Evolutionary conservation across 2,329 filamentous ascomycete species (phyloP).

Genomic region (Colletotrichum phormii): DNA sequence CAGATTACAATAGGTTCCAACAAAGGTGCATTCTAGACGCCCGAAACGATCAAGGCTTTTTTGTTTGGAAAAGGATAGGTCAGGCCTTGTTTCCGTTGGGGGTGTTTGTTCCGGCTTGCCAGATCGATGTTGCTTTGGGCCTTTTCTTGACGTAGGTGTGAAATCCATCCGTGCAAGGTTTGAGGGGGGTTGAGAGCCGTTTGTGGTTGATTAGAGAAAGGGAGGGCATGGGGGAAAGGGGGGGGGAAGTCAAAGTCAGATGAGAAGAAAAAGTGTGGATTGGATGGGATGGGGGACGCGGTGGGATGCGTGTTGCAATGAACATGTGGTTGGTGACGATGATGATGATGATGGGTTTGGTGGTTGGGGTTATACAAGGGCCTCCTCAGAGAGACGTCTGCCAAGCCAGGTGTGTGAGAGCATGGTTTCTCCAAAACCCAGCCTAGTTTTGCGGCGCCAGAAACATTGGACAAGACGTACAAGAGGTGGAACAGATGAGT

Average conservation of each 20-base stretch:
- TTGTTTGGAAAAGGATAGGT: too few relatives aligned
- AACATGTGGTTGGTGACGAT: slow-evolving; percentile 5
- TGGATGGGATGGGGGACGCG: background rate
- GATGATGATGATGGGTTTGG: too few relatives aligned
- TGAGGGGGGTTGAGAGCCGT: background rate
- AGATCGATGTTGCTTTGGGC: background rate
- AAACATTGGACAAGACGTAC: background rate
- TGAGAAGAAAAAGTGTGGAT: background rate
- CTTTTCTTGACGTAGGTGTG: too few relatives aligned
- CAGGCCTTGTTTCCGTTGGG: too few relatives aligned
- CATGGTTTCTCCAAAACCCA: background rate
- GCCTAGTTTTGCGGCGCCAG: background rate
- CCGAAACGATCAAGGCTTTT: too few relatives aligned
- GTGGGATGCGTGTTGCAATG: background rate
- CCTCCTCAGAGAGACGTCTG: background rate
- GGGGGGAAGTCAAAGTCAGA: background rate
- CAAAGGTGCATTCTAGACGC: too few relatives aligned
- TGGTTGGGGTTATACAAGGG: slow-evolving; percentile 8
- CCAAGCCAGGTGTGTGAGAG: slow-evolving; percentile 2
- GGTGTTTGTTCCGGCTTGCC: too few relatives aligned
- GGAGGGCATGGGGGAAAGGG: background rate
- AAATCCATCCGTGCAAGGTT: too few relatives aligned
- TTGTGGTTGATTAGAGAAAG: background rate
- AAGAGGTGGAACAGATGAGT: background rate
- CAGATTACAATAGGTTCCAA: too few relatives aligned